These are phyloP conservation scores for Harringtonia lauricola DNA, from an alignment of 2,329 filamentous ascomycete genomes.

Conservation along the genomic window DNA sequence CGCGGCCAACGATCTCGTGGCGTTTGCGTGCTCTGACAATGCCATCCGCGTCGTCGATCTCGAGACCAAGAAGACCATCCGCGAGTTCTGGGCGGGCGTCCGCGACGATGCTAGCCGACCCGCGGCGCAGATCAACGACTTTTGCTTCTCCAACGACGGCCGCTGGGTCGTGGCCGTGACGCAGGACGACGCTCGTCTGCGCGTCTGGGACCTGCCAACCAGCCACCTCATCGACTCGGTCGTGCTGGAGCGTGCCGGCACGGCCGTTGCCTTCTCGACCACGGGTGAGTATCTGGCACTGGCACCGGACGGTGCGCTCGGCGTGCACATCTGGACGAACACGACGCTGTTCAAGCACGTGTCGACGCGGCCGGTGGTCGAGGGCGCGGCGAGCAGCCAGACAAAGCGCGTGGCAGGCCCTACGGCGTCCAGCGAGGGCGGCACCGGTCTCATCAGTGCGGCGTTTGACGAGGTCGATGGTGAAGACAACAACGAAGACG, in stretches of 20 bases:
- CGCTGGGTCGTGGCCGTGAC: constrained; percentile 88
- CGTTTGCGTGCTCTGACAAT: constrained; percentile 79
- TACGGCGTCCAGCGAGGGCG: constrained; percentile 73
- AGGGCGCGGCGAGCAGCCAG: constrained; percentile 24
- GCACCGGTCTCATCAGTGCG: constrained; percentile 62
- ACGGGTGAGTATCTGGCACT: constrained; percentile 94
- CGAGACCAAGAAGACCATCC: constrained; percentile 79
- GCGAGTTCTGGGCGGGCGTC: constrained; percentile 80
- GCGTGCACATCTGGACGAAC: constrained; percentile 95
- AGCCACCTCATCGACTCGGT: constrained; percentile 93
- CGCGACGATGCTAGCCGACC: constrained; percentile 34
- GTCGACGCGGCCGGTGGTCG: constrained; percentile 73
- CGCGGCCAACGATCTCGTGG: constrained; percentile 70
- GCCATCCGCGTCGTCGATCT: constrained; percentile 84
- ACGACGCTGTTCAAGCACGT: constrained; percentile 83
- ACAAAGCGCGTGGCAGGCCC: constrained; percentile 43
- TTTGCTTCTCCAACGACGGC: constrained; percentile 85
- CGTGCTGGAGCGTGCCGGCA: constrained; percentile 66
- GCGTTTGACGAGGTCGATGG: constrained; percentile 51
- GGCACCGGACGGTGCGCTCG: constrained; percentile 68
- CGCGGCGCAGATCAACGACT: constrained; percentile 51
- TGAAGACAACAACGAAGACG: constrained; percentile 32
- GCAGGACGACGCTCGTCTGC: constrained; percentile 66
- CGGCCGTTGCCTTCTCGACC: constrained; percentile 73
- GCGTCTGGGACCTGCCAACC: constrained; percentile 92